These are phyloP conservation scores for Debaryomyces coudertii DNA, from an alignment of 1,139 yeast genomes.

Conservation along the genomic window DNA sequence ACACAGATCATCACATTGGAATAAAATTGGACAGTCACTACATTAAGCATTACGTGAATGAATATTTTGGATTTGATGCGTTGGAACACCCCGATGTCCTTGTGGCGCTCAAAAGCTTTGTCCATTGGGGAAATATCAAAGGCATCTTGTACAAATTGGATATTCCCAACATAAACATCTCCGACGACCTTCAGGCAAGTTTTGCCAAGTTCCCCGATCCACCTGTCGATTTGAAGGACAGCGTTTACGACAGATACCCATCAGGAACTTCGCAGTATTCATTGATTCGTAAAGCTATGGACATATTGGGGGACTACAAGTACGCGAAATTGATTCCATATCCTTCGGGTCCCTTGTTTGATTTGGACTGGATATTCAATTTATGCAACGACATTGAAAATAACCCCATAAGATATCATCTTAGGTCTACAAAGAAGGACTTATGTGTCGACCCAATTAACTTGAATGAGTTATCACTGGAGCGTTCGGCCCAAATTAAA, in stretches of 20 bases:
- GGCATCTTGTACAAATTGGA: conserved; percentile 50
- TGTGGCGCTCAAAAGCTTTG: conserved; percentile 54
- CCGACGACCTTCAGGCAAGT: conserved; percentile 29
- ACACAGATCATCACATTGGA: conserved; percentile 60
- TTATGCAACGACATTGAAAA: conserved; percentile 51
- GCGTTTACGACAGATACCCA: conserved; percentile 52
- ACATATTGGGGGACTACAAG: conserved; percentile 29
- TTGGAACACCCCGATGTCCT: conserved; percentile 46
- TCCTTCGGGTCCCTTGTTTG: conserved; percentile 25
- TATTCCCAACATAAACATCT: conserved; percentile 43
- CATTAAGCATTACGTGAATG: conserved; percentile 42
- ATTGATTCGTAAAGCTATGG: conserved; percentile 45
- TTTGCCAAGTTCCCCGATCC: conserved; percentile 50
- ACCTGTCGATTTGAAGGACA: conserved; percentile 39
- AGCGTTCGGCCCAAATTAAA: conserved; percentile 23
- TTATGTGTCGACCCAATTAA: conserved; percentile 42
- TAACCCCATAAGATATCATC: conserved; percentile 53
- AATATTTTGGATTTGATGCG: conserved; percentile 47
- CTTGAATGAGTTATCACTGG: conserved; percentile 38
- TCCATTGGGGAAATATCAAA: conserved; percentile 59
- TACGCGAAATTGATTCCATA: conserved; percentile 29
- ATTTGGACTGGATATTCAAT: conserved; percentile 40
- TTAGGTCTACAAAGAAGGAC: conserved; percentile 44
- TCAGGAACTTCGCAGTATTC: conserved; percentile 57
- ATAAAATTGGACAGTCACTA: conserved; percentile 51